Evolutionary conservation across 176 grass and related monocot genomes (phyloP), one percentile per base, ranked within the genome.

Genomic region (Urochloa ruziziensis): DNA sequence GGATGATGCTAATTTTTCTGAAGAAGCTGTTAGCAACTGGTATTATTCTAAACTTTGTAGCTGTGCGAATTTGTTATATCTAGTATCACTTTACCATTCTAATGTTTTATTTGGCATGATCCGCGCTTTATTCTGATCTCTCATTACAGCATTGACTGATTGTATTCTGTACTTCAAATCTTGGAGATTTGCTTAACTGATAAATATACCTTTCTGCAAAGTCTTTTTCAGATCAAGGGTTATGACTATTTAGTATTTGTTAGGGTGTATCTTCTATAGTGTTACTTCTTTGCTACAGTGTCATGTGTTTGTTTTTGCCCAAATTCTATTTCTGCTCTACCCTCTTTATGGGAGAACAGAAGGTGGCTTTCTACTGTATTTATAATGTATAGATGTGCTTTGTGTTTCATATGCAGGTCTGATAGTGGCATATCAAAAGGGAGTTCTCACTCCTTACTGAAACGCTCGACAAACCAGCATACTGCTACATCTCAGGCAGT

Each of bases 1-100:
- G n/a, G 53, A 82, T 65, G 90, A 90, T 36, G 63, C 57, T 78
- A 58, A 74, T 86, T 86, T 85, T 83, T 56, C 62, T 77, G 93
- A 88, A 40, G 81, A 87, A 36, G 62, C n/a, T 46, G 59, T 42
- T 77, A 74, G 48, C 32, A 88, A 81, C 85, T 86, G 88, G 93
- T 95, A 90, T 77, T 84, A 36, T 66, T 87, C 73, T 82, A 18
- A 70, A 82, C 77, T 58, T 63, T 62, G 30, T 80, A 61, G 8
- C 62, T 18, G 27, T 18, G n/a, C 18, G 34, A 48, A 30, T 63
- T 13, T 60, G 35, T 78, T 86, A 28, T 62, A 28, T 70, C 12
- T 25, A 70, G 29, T 78, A 52, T 81, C 25, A 51, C 75, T 62
- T 54, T 15, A 21, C 16, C 28, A 51, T 29, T 75, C 19, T 25